A percentile compares a stretch with the other conserved stretches of the same genome.
phyloP scores from a whole-genome alignment of 345 rosid species.

The Trapa bicornis region DNA sequence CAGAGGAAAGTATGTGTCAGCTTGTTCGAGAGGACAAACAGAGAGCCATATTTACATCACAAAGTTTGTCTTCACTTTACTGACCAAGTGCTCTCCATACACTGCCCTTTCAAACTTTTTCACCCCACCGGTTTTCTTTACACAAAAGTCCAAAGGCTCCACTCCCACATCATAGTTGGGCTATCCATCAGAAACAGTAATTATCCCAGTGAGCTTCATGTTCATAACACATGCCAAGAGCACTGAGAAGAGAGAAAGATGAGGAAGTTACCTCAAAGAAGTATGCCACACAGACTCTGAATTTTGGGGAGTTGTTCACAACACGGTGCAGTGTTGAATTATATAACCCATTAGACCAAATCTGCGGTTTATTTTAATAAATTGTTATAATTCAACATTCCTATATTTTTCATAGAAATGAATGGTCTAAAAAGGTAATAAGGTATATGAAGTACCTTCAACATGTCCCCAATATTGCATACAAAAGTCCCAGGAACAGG shows the following conservation, averaged over 20 bases:
- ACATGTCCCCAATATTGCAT: slow-evolving; percentile 92
- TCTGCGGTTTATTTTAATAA: slow-evolving; percentile 25
- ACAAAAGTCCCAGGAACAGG: slow-evolving; percentile 74
- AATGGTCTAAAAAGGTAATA: not conserved
- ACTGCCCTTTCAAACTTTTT: slow-evolving; percentile 44
- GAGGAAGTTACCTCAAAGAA: slow-evolving; percentile 57
- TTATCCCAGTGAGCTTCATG: not conserved
- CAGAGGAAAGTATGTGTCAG: too few species aligned
- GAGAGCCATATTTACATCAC: slow-evolving; percentile 15
- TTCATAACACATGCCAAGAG: not conserved
- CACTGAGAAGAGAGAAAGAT: not conserved
- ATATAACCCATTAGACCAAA: slow-evolving; percentile 66
- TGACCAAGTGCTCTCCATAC: slow-evolving; percentile 75
- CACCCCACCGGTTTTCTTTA: slow-evolving; percentile 29
- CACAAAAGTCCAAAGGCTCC: slow-evolving; percentile 66
- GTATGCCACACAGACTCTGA: slow-evolving; percentile 57
- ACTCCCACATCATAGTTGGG: slow-evolving; percentile 52
- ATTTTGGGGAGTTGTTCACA: slow-evolving; percentile 42
- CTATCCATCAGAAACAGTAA: slow-evolving; percentile 22
- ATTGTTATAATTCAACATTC: not conserved
- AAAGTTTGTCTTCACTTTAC: slow-evolving; percentile 61
- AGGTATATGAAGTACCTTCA: slow-evolving; percentile 36
- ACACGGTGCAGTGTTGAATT: slow-evolving; percentile 74
- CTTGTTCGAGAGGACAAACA: not conserved
- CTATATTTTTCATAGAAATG: not conserved